phyloP scores from a whole-genome alignment of 768 basidiomycete species.

The Tulasnella sp. region DNA sequence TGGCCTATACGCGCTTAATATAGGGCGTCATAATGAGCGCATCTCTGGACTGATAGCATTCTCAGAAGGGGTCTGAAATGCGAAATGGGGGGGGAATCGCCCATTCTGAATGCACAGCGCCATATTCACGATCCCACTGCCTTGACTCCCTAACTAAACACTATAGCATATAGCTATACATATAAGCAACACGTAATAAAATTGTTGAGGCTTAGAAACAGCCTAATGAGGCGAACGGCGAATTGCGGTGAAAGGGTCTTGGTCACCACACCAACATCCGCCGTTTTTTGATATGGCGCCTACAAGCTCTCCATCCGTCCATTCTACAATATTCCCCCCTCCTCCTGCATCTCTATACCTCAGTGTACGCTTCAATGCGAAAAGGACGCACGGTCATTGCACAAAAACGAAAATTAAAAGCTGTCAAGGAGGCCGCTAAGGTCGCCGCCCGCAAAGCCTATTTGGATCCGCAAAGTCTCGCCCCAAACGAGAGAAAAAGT shows the following conservation, averaged over 20 bases:
- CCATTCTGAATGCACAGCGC: too few species aligned
- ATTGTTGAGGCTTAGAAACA: not conserved
- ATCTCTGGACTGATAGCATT: too few species aligned
- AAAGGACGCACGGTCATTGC: not conserved
- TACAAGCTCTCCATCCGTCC: not conserved
- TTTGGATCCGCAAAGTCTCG: not conserved
- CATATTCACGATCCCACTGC: too few species aligned
- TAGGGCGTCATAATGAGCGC: too few species aligned
- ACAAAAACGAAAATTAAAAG: conserved; percentile 3
- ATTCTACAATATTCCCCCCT: not conserved
- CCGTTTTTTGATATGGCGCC: not conserved
- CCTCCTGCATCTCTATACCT: not conserved
- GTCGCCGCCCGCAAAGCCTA: not conserved
- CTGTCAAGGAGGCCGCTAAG: not conserved
- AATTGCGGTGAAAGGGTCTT: not conserved
- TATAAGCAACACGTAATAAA: not conserved
- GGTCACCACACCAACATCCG: conserved; percentile 13
- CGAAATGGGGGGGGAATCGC: too few species aligned
- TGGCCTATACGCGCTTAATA: too few species aligned
- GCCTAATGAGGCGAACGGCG: not conserved
- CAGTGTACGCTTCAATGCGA: not conserved
- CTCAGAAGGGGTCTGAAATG: too few species aligned
- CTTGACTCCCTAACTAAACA: too few species aligned
- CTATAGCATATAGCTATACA: not conserved
- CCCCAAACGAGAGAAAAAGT: not conserved